Percentiles rank a stretch among this genome's conserved stretches.
phyloP scores from a whole-genome alignment of 768 basidiomycete genomes.

The Termitomyces sp. region DNA sequence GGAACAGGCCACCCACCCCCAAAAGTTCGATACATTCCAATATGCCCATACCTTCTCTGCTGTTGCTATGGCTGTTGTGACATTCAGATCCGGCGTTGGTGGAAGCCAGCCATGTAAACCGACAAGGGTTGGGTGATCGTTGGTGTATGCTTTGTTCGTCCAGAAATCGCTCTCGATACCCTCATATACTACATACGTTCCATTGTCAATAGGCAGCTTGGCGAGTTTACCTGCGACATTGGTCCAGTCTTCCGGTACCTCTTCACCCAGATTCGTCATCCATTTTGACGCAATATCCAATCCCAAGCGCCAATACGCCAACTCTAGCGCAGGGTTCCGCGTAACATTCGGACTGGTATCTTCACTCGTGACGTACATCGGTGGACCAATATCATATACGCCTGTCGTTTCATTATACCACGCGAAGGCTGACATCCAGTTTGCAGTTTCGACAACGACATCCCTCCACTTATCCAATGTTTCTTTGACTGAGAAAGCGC shows the following conservation, averaged over 20 bases:
- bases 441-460: constrained; percentile 46
- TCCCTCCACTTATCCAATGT: constrained; percentile 45
- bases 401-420: constrained; percentile 42
- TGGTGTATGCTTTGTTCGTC: constrained; percentile 43
- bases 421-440: constrained; percentile 57
- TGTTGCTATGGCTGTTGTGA: constrained; percentile 40
- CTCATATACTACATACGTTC: constrained; percentile 50
- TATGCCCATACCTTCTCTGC: constrained; percentile 46
- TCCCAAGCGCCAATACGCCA: constrained; percentile 53
- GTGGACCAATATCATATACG: constrained; percentile 53
- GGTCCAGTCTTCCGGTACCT: constrained; percentile 36
- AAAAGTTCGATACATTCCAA: constrained; percentile 51
- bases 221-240: constrained; percentile 40
- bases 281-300: constrained; percentile 42
- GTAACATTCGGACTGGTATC: constrained; percentile 52
- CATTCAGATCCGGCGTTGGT: constrained; percentile 38
- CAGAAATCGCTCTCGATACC: constrained; percentile 48
- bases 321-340: constrained; percentile 50
- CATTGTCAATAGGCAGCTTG: constrained; percentile 43
- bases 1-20: constrained; percentile 33
- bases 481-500: constrained; percentile 30
- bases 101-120: constrained; percentile 57
- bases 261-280: constrained; percentile 37
- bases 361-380: constrained; percentile 51
- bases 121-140: constrained; percentile 53